These are phyloP conservation scores for Colletotrichum costaricense DNA, from an alignment of 2,329 filamentous ascomycete species.

Conservation along the genomic window DNA sequence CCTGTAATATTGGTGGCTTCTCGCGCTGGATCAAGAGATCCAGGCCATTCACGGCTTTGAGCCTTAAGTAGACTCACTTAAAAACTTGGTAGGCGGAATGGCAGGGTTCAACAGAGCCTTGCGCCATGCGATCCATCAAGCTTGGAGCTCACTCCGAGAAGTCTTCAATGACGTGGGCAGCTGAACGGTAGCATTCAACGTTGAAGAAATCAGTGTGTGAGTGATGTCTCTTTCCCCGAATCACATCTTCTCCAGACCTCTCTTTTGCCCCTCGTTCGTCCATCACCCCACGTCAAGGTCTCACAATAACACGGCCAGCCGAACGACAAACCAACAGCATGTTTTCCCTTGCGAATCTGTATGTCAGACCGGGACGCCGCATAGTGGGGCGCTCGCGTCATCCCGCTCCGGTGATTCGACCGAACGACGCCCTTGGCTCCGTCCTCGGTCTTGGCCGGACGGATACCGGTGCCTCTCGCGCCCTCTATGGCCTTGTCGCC, in stretches of 20 bases:
- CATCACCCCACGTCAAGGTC: conserved; percentile 11
- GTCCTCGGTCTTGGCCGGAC: conserved; percentile 26
- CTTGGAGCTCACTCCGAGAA: too few relatives aligned
- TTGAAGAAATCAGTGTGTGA: too few relatives aligned
- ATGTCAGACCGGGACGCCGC: conserved; percentile 1
- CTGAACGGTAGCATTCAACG: too few relatives aligned
- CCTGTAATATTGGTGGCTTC: too few relatives aligned
- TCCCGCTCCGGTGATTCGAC: conserved; percentile 25
- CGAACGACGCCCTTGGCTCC: background rate
- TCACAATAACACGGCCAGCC: background rate
- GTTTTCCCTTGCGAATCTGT: background rate
- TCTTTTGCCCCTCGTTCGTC: background rate
- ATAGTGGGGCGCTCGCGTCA: conserved; percentile 1
- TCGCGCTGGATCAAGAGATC: too few relatives aligned
- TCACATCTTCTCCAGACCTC: background rate
- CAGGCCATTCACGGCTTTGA: too few relatives aligned
- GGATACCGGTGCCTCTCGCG: conserved; percentile 10
- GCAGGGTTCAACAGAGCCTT: too few relatives aligned
- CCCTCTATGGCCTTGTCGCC: conserved; percentile 9
- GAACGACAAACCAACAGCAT: background rate
- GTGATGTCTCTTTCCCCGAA: background rate
- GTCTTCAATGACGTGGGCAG: too few relatives aligned
- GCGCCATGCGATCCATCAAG: too few relatives aligned
- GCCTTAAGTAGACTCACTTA: too few relatives aligned
- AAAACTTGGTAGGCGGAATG: too few relatives aligned